These are phyloP conservation scores for Wallacemonas sp. DNA, from an alignment of 208 protist genomes.

Conservation along the genomic window DNA sequence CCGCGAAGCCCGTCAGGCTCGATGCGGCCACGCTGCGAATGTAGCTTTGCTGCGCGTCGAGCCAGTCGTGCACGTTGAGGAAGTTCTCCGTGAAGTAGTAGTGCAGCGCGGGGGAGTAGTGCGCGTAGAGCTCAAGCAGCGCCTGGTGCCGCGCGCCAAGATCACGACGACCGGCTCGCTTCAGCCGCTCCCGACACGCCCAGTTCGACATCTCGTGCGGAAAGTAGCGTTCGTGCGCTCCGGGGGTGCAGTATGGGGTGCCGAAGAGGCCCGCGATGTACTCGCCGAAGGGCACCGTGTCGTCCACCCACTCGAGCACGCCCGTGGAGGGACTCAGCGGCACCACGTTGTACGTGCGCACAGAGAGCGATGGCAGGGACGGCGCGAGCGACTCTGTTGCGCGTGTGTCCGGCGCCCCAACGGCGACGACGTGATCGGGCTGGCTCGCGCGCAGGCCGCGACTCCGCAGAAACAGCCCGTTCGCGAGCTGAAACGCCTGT, in stretches of 20 bases:
- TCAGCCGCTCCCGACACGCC: constrained; percentile 55
- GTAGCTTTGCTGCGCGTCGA: constrained; percentile 83
- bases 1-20: constrained; percentile 94
- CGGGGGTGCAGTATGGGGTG: constrained; percentile 23
- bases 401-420: not conserved
- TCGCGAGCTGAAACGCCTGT: constrained; percentile 93
- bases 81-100: constrained; percentile 96
- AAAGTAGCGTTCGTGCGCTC: constrained; percentile 87
- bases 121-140: constrained; percentile 62
- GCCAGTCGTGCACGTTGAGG: constrained; percentile 62
- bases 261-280: constrained; percentile 70
- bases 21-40: constrained; percentile 88
- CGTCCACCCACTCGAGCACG: constrained; percentile 92
- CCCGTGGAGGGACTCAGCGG: constrained; percentile 90
- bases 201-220: constrained; percentile 64
- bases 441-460: not conserved
- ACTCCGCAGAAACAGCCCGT: constrained; percentile 51
- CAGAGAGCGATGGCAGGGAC: constrained; percentile 20
- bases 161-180: constrained; percentile 22
- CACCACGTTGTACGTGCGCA: constrained; percentile 95
- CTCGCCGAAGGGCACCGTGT: constrained; percentile 89
- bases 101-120: constrained; percentile 94
- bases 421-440: constrained; percentile 9
- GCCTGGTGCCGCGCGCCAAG: constrained; percentile 25
- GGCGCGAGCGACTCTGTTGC: not conserved